Evolutionary conservation across 2,329 filamentous ascomycete genomes (phyloP).

Genomic region (Thyridium curvatum): DNA sequence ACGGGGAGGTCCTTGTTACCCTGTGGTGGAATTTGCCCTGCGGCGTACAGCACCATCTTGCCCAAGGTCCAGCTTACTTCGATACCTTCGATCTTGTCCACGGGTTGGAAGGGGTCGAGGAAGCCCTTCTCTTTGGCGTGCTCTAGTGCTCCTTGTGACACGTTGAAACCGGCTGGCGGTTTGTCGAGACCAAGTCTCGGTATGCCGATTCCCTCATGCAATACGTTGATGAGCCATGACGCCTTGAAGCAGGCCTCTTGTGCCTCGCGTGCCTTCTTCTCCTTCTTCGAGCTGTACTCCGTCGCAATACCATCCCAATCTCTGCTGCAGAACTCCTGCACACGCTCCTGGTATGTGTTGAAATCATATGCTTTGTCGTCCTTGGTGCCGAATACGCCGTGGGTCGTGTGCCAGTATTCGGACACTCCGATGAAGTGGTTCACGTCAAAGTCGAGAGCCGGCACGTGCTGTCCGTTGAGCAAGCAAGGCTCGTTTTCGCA

Average conservation of each 20-base stretch:
- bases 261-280: slow-evolving; percentile 71
- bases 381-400: slow-evolving; percentile 79
- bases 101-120: slow-evolving; percentile 80
- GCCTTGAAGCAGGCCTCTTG: slow-evolving; percentile 95
- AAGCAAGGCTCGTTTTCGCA: slow-evolving; percentile 82
- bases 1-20: slow-evolving; percentile 60
- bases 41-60: slow-evolving; percentile 92
- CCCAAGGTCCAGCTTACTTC: slow-evolving; percentile 97
- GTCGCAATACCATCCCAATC: slow-evolving; percentile 73
- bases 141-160: slow-evolving; percentile 63
- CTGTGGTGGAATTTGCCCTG: slow-evolving; percentile 72
- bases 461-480: slow-evolving; percentile 85
- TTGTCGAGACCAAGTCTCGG: slow-evolving; percentile 77
- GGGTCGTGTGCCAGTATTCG: slow-evolving; percentile 98
- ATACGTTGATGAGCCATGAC: slow-evolving; percentile 92
- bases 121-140: slow-evolving; percentile 69
- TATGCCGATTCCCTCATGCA: slow-evolving; percentile 93
- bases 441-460: slow-evolving; percentile 91
- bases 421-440: slow-evolving; percentile 98
- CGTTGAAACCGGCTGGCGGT: slow-evolving; percentile 52
- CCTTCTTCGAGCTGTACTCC: slow-evolving; percentile 60
- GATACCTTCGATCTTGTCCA: slow-evolving; percentile 83
- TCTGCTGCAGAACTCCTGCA: slow-evolving; percentile 77
- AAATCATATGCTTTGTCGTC: slow-evolving; percentile 86
- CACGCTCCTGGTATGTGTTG: slow-evolving; percentile 77